Evolutionary conservation across 108 stramenopile species (phyloP), one percentile per base, ranked within the genome.

Genomic region (Epipyxis sp.): DNA sequence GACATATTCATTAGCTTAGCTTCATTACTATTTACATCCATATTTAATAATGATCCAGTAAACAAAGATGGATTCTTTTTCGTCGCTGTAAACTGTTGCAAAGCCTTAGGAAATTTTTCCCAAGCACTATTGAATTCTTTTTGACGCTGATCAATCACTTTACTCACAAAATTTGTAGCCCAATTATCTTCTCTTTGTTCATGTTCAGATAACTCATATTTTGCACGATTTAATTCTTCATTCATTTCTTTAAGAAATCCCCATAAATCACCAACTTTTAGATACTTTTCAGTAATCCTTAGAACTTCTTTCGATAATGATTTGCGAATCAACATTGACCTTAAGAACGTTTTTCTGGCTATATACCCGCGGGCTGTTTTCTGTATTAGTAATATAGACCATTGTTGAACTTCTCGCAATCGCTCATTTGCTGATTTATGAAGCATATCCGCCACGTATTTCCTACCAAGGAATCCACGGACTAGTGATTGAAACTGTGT

Each of bases 361-460:
- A 74, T 74, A 37, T 74, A 74, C 6, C 71, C 71, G 27, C 71
- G 44, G 16, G 71, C 71, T 37, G 43, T 42, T 74, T 74, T 74
- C 34, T 74, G 71, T 27, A 74, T 27, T 27, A 74, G 40, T 6
- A 74, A 13, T 30, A 39, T 39, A 6, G 71, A 46, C 71, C 71
- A 74, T 65, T 65, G 27, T 25, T 57, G 54, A 57, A 57, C 25
- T 57, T 57, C 54, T 65, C 35, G 20, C 25, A 65, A 65, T 29
- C 34, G 27, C 34, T 65, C 61, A 35, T 65, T 32, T 6, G 35
- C 34, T 6, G 27, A 29, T 65, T 65, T 16, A 57, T 25, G 54
- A 6, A 35, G 25, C 25, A 10, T 16, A 65, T 32, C 6, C 6
- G 6, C 6, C 6, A 50, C 20, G 46, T 50, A 20, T 50, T 50